A percentile compares a stretch with the other conserved stretches of the same genome.
Conservation (phyloP, 805 yeast genomes). For the Osmozyma mogii region DNA sequence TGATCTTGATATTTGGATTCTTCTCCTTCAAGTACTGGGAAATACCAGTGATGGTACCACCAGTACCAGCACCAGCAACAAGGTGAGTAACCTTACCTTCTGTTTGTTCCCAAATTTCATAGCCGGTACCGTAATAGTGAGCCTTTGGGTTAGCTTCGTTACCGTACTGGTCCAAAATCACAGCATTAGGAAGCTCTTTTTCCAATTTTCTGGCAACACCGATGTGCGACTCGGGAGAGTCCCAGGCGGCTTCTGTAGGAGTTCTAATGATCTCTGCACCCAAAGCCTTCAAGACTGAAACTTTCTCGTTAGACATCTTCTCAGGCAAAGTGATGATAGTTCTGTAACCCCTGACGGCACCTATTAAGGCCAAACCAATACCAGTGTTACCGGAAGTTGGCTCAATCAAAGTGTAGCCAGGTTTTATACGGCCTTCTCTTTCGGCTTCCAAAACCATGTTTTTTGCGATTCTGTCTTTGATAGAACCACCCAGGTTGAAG, state of each 20-base stretch:
- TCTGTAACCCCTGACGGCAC: slow-evolving; percentile 81
- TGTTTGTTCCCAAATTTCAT: slow-evolving; percentile 78
- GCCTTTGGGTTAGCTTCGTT: slow-evolving; percentile 77
- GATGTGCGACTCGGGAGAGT: slow-evolving; percentile 83
- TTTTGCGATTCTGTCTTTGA: slow-evolving; percentile 82
- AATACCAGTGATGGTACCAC: slow-evolving; percentile 95
- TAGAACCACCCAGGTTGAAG: slow-evolving; percentile 86
- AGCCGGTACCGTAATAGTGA: slow-evolving; percentile 79
- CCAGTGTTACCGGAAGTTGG: slow-evolving; percentile 93
- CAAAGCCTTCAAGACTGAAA: slow-evolving; percentile 76
- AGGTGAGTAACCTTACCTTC: slow-evolving; percentile 62
- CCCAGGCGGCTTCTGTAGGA: slow-evolving; percentile 90
- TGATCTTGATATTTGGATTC: slow-evolving; percentile 50
- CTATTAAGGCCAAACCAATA: slow-evolving; percentile 79
- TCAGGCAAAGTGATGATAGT: slow-evolving; percentile 85
- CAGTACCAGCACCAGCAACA: slow-evolving; percentile 92
- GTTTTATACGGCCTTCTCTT: slow-evolving; percentile 65
- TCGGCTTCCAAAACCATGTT: slow-evolving; percentile 86
- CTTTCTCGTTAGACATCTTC: slow-evolving; percentile 88
- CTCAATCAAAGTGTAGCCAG: slow-evolving; percentile 80
- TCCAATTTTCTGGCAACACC: slow-evolving; percentile 80
- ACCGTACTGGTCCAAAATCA: slow-evolving; percentile 76
- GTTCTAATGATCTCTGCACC: slow-evolving; percentile 91
- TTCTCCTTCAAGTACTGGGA: slow-evolving; percentile 69
- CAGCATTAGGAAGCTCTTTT: slow-evolving; percentile 77